These are phyloP conservation scores for Diutina catenulata DNA, from an alignment of 1,139 yeast genomes.

Conservation along the genomic window DNA sequence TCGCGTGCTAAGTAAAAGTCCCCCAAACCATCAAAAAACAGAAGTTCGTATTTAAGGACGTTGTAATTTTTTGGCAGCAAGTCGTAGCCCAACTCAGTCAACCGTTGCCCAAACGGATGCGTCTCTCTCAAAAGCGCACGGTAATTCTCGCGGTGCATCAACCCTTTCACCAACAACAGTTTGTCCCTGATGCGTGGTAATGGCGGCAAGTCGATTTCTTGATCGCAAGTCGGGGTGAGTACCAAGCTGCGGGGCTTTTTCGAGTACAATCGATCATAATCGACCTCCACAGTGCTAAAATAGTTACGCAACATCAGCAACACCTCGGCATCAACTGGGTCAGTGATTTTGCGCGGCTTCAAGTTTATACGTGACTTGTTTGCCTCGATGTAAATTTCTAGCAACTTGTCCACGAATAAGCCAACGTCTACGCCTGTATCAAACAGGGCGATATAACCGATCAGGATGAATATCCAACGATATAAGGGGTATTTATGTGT, in stretches of 20 bases:
- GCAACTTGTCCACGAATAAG: not conserved
- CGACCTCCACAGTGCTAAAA: not conserved
- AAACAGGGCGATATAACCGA: not conserved
- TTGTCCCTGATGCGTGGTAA: constrained; percentile 24
- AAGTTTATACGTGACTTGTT: not conserved
- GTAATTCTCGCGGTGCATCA: constrained; percentile 30
- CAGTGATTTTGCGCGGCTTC: constrained; percentile 3
- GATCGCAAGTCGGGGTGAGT: not conserved
- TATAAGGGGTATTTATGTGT: not conserved
- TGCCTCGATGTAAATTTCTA: constrained; percentile 1
- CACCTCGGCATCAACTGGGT: constrained; percentile 1
- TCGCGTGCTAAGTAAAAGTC: constrained; percentile 31
- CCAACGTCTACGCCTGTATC: not conserved
- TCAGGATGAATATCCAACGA: constrained; percentile 2
- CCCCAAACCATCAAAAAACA: constrained; percentile 35
- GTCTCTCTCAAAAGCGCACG: constrained; percentile 20
- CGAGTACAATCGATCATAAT: not conserved
- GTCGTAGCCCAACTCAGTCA: constrained; percentile 10
- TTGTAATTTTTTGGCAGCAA: constrained; percentile 13
- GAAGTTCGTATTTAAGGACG: constrained; percentile 23
- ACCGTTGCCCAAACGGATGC: constrained; percentile 19
- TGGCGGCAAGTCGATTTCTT: constrained; percentile 20
- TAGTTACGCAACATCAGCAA: not conserved
- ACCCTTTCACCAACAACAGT: constrained; percentile 22
- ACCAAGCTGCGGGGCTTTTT: not conserved